These are phyloP conservation scores for Inosperma sp. DNA, from an alignment of 768 basidiomycete species.

Conservation along the genomic window DNA sequence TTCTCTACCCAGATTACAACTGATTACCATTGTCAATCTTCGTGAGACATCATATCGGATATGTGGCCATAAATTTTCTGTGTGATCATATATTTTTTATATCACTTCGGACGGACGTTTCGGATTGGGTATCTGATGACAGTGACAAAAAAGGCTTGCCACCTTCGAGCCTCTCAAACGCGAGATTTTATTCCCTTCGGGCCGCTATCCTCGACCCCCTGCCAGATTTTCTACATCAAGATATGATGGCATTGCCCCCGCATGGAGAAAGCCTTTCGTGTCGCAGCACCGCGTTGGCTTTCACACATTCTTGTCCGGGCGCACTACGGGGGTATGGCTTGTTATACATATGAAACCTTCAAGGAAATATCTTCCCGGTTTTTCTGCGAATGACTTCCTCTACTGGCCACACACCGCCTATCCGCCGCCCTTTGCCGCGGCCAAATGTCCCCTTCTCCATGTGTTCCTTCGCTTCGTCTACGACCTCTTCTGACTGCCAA, in stretches of 20 bases:
- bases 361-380: not conserved
- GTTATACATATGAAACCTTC: conserved; percentile 7
- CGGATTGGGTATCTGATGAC: not conserved
- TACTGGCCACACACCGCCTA: not conserved
- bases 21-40: no score
- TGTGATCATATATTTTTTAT: no score
- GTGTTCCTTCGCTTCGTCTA: conserved; percentile 5
- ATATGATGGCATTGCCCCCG: conserved; percentile 3
- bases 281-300: conserved; percentile 4
- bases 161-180: not conserved
- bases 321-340: not conserved
- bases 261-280: not conserved
- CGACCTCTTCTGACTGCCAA: conserved; percentile 1
- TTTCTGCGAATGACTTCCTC: not conserved
- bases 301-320: conserved; percentile 6
- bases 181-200: conserved; percentile 4
- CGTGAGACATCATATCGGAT: no score
- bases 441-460: not conserved
- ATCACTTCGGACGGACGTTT: not conserved
- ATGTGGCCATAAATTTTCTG: no score
- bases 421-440: not conserved
- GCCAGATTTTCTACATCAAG: conserved; percentile 1
- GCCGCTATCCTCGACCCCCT: no score
- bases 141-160: no score
- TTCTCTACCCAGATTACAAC: no score